Base-by-base conservation (phyloP, 1,284 basidiomycete genomes). In the Rhodotorula sp. region DNA sequence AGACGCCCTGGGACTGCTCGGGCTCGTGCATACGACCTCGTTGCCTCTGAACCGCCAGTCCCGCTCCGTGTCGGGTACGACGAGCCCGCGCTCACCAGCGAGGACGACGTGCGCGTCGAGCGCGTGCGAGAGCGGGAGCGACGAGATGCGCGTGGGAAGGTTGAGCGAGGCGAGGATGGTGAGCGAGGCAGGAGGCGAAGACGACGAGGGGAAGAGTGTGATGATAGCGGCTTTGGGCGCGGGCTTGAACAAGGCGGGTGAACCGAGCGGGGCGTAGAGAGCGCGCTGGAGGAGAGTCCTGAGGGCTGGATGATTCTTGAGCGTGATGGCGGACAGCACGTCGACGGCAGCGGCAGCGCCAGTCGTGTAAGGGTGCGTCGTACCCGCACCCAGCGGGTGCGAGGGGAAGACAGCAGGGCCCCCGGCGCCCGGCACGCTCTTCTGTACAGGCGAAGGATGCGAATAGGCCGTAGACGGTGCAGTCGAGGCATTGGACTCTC, bases 111-210 rank as follows among this genome's bases (percentile, higher is more conserved):
- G 78, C 19, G 71, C 68, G 55, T 76, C 77, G 60, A 79, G 69
- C 14, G 74, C 68, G 45, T 71, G 67, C 7, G 67, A 66, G 23
- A 75, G 44, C 16, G 73, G 75, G 7, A 78, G n/a, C 4, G 67
- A 52, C 25, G 65, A 48, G 52, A 71, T 73, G 8, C 61, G 61
- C 7, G 66, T 52, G 3, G 77, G 77, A 16, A 77, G 63, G 65
- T 77, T 76, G 46, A 77, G 57, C 59, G 75, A 70, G 27, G 77
- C 76, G 45, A 80, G 68, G 34, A 80, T 70, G 13, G 73, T 75
- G 59, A 80, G 55, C 2, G 25, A 25, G 19, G 52, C 56, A 12
- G 7, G 5, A 4, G 59, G 59, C 1, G 45, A 14, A 16, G 53
- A 41, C 19, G 55, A 27, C 2, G 58, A n/a, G 2, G 70, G 70